Conservation (phyloP, 257 asterid species). For the Plantago major region DNA sequence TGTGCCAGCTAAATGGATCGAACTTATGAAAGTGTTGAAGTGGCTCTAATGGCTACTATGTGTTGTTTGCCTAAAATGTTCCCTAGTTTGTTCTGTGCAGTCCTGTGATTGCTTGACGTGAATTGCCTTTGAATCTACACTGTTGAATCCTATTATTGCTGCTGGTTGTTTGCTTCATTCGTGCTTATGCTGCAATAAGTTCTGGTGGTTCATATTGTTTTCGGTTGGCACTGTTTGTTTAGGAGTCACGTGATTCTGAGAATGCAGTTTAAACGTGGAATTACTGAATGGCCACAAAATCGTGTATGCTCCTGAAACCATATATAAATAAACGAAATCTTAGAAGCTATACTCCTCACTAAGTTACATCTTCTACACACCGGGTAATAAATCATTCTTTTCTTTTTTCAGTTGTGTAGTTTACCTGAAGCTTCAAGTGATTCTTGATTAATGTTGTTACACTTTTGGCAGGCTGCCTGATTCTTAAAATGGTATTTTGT, state of each 20-base stretch:
- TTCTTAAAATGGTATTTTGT: slow-evolving; percentile 36
- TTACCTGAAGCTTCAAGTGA: slow-evolving; percentile 18
- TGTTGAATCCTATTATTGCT: slow-evolving; percentile 58
- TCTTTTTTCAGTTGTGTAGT: slow-evolving; percentile 19
- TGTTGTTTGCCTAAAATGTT: slow-evolving; percentile 54
- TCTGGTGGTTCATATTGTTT: slow-evolving; percentile 50
- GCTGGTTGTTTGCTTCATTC: slow-evolving; percentile 54
- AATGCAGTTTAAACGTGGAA: slow-evolving; percentile 26
- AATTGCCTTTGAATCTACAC: slow-evolving; percentile 34
- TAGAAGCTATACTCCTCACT: slow-evolving; percentile 31
- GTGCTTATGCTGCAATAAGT: slow-evolving; percentile 40
- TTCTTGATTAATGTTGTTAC: slow-evolving; percentile 39
- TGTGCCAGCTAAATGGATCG: slow-evolving; percentile 31
- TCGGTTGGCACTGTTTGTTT: slow-evolving; percentile 33
- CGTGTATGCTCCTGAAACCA: slow-evolving; percentile 30
- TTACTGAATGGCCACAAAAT: slow-evolving; percentile 28
- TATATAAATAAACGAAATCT: slow-evolving; percentile 33
- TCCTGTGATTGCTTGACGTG: slow-evolving; percentile 46
- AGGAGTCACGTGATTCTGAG: slow-evolving; percentile 32
- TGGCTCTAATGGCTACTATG: slow-evolving; percentile 48
- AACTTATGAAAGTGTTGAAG: slow-evolving; percentile 42
- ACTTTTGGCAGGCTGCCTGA: slow-evolving; percentile 75
- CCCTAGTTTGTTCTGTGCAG: slow-evolving; percentile 40
- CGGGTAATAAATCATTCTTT: slow-evolving; percentile 45
- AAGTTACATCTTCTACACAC: slow-evolving; percentile 27